These are phyloP conservation scores for Exophiala phaeomuriformis DNA, from an alignment of 2,329 filamentous ascomycete species.

Conservation along the genomic window DNA sequence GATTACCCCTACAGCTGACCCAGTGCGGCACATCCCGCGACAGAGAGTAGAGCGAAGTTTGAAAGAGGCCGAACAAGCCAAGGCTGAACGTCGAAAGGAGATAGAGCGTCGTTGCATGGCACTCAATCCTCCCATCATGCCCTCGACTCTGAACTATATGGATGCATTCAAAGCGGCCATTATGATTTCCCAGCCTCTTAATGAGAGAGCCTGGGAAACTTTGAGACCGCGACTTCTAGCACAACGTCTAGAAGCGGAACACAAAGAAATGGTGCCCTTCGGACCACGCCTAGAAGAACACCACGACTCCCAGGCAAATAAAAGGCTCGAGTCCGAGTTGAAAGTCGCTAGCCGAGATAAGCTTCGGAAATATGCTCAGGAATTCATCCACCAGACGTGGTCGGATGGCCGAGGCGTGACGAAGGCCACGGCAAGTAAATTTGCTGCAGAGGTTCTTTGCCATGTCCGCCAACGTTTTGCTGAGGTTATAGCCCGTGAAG, in stretches of 20 bases:
- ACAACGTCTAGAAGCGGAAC: conserved; percentile 59
- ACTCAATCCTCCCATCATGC: conserved; percentile 58
- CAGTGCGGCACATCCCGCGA: neutral
- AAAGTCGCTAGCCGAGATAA: conserved; percentile 61
- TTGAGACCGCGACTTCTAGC: conserved; percentile 60
- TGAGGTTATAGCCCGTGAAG: conserved; percentile 50
- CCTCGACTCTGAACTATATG: conserved; percentile 59
- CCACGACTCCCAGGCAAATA: conserved; percentile 50
- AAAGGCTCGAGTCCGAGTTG: conserved; percentile 60
- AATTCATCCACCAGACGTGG: conserved; percentile 62
- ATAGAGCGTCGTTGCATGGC: conserved; percentile 63
- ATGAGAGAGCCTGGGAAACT: conserved; percentile 62
- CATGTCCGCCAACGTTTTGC: conserved; percentile 62
- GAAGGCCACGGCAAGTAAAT: conserved; percentile 57
- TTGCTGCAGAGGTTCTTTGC: conserved; percentile 65
- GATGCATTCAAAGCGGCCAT: conserved; percentile 67
- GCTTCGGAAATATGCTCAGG: conserved; percentile 61
- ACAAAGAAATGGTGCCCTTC: conserved; percentile 43
- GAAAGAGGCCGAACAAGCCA: conserved; percentile 14
- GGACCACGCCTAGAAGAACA: conserved; percentile 43
- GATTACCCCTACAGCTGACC: neutral
- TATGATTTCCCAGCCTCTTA: conserved; percentile 60
- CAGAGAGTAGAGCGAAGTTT: conserved; percentile 12
- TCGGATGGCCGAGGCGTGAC: conserved; percentile 55
- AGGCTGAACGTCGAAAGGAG: conserved; percentile 54